Percentiles rank a stretch among this genome's conserved stretches.
Evolutionary conservation across 148 eudicot genomes (phyloP).

Genomic region (Rhododendron molle): DNA sequence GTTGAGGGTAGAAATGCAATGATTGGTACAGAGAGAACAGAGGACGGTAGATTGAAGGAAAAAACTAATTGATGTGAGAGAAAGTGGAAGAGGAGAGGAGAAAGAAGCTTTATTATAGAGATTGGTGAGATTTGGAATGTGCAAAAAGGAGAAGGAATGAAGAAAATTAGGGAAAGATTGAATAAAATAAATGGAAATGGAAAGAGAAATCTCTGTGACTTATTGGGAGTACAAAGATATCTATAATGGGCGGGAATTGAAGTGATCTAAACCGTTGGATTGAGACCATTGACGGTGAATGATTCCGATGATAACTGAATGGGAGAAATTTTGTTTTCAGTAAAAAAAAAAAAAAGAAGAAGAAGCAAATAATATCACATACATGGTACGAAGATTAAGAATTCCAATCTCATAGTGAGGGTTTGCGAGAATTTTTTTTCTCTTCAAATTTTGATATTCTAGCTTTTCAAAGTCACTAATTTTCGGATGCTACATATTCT

Average conservation of each 20-base stretch:
- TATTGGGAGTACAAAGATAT: background rate
- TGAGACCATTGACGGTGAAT: background rate
- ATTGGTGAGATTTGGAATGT: background rate
- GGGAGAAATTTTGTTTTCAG: background rate
- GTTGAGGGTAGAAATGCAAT: background rate
- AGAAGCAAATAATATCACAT: no score
- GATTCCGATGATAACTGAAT: background rate
- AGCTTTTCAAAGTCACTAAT: no score
- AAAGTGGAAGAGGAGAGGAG: background rate
- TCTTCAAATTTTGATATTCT: no score
- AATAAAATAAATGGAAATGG: conserved; percentile 9
- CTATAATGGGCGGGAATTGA: background rate
- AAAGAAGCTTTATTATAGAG: background rate
- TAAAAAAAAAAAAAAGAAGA: no score
- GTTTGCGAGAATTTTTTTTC: no score
- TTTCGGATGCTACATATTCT: no score
- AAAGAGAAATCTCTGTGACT: background rate
- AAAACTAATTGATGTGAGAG: background rate
- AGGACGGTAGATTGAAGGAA: background rate
- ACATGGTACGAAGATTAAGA: background rate
- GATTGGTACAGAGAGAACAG: background rate
- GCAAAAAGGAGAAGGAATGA: background rate
- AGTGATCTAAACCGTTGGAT: conserved; percentile 3
- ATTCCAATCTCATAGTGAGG: background rate
- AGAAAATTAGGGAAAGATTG: background rate